phyloP scores from a whole-genome alignment of 805 yeast species.

The Candida nanaspora region DNA sequence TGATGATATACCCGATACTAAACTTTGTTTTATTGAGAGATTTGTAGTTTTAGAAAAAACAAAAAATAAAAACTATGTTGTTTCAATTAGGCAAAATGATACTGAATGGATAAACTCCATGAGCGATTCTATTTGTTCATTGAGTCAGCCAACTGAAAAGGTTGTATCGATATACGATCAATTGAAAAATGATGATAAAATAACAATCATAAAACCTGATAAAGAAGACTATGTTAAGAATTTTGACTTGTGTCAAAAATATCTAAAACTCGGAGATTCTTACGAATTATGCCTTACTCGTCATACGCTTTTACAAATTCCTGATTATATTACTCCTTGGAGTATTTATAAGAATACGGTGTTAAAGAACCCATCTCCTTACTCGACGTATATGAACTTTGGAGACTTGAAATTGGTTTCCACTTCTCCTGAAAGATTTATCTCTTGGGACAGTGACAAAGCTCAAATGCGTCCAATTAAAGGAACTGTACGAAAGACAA shows the following conservation, averaged over 20 bases:
- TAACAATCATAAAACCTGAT: slow-evolving; percentile 41
- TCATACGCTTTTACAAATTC: slow-evolving; percentile 53
- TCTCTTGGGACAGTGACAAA: slow-evolving; percentile 57
- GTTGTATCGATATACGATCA: background rate
- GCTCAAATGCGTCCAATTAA: slow-evolving; percentile 92
- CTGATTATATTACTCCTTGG: slow-evolving; percentile 56
- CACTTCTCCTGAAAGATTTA: slow-evolving; percentile 91
- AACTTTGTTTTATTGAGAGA: slow-evolving; percentile 63
- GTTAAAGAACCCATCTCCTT: slow-evolving; percentile 83
- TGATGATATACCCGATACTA: slow-evolving; percentile 58
- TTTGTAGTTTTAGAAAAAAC: slow-evolving; percentile 48
- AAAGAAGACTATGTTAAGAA: slow-evolving; percentile 44
- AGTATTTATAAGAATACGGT: slow-evolving; percentile 68
- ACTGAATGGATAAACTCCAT: slow-evolving; percentile 27
- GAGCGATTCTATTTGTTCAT: background rate
- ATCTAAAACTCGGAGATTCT: slow-evolving; percentile 74
- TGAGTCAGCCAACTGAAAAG: background rate
- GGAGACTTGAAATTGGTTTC: slow-evolving; percentile 61
- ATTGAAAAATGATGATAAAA: slow-evolving; percentile 4
- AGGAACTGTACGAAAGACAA: slow-evolving; percentile 79
- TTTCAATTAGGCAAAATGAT: slow-evolving; percentile 42
- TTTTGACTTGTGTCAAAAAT: slow-evolving; percentile 59
- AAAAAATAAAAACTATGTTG: slow-evolving; percentile 38
- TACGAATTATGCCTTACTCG: slow-evolving; percentile 90
- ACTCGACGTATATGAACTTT: slow-evolving; percentile 72